Percentiles rank a stretch among this genome's conserved stretches.
These are phyloP conservation scores for Yarrowia sp. DNA, from an alignment of 805 yeast species.

Conservation along the genomic window DNA sequence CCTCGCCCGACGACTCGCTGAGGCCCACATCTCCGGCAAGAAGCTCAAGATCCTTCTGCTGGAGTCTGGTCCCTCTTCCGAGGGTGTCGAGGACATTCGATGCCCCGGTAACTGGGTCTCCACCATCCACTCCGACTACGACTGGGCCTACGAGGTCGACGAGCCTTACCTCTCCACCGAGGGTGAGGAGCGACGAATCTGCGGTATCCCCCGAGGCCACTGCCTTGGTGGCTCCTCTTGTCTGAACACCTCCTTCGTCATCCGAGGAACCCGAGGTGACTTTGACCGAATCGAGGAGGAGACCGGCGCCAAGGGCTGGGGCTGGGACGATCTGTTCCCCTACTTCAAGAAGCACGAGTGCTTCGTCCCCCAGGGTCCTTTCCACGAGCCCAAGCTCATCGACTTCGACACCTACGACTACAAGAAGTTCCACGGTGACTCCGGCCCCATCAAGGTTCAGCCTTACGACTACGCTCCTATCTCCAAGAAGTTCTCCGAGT, in stretches of 20 bases:
- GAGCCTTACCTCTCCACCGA: slow-evolving; percentile 38
- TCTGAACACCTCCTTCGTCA: slow-evolving; percentile 38
- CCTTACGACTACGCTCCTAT: slow-evolving; percentile 27
- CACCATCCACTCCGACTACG: slow-evolving; percentile 37
- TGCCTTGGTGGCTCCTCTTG: slow-evolving; percentile 41
- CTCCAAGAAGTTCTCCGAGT: slow-evolving; percentile 25
- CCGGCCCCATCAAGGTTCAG: slow-evolving; percentile 26
- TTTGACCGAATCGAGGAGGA: slow-evolving; percentile 37
- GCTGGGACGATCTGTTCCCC: slow-evolving; percentile 37
- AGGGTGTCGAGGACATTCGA: slow-evolving; percentile 33
- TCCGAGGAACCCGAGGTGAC: slow-evolving; percentile 38
- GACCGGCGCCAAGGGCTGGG: slow-evolving; percentile 39
- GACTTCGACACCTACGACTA: slow-evolving; percentile 20
- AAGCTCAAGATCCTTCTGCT: slow-evolving; percentile 35
- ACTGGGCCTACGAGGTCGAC: slow-evolving; percentile 39
- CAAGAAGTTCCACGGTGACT: slow-evolving; percentile 27
- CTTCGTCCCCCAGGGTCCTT: slow-evolving; percentile 28
- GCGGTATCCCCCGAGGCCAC: slow-evolving; percentile 38
- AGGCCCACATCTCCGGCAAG: slow-evolving; percentile 33
- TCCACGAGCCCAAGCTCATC: slow-evolving; percentile 23
- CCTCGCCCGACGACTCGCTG: slow-evolving; percentile 39
- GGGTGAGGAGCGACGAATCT: slow-evolving; percentile 34
- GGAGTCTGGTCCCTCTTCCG: slow-evolving; percentile 39
- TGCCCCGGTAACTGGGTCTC: slow-evolving; percentile 37
- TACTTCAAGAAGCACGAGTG: slow-evolving; percentile 35